These are phyloP conservation scores for Microdochium trichocladiopsis DNA, from an alignment of 2,329 filamentous ascomycete species.

Conservation along the genomic window DNA sequence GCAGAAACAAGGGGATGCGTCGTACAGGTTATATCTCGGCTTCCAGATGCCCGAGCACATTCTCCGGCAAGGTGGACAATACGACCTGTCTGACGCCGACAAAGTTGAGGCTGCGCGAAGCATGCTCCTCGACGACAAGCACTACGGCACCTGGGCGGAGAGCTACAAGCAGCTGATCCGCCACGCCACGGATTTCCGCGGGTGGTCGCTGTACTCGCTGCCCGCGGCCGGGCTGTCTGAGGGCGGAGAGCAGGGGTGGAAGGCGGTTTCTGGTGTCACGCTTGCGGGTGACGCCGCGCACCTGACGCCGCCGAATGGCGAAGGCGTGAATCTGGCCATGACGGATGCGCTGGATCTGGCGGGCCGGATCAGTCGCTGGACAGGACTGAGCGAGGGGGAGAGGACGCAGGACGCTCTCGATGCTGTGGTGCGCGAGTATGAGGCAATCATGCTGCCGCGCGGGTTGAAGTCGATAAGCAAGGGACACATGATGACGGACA, in stretches of 20 bases:
- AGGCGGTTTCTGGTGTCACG: slow-evolving; percentile 28
- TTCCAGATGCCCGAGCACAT: background rate
- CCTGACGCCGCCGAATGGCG: slow-evolving; percentile 16
- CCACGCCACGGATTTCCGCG: slow-evolving; percentile 18
- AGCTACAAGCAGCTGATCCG: background rate
- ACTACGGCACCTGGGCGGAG: background rate
- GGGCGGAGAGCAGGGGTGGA: slow-evolving; percentile 14
- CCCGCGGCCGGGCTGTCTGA: background rate
- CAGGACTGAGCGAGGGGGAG: background rate
- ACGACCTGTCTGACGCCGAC: background rate
- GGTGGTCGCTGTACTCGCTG: slow-evolving; percentile 18
- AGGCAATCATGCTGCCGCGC: background rate
- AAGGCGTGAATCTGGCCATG: background rate
- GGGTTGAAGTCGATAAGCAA: background rate
- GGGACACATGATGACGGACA: background rate
- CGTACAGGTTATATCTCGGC: background rate
- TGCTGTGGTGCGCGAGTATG: background rate
- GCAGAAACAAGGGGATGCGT: slow-evolving; percentile 8
- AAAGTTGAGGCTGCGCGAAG: background rate
- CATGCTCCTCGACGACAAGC: background rate
- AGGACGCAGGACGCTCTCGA: background rate
- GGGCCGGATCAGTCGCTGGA: background rate
- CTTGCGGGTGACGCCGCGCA: slow-evolving; percentile 46
- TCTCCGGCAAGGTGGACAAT: background rate
- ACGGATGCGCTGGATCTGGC: background rate